Base-by-base conservation (phyloP, 495 filamentous ascomycete species). In the Talaromyces wortmannii region DNA sequence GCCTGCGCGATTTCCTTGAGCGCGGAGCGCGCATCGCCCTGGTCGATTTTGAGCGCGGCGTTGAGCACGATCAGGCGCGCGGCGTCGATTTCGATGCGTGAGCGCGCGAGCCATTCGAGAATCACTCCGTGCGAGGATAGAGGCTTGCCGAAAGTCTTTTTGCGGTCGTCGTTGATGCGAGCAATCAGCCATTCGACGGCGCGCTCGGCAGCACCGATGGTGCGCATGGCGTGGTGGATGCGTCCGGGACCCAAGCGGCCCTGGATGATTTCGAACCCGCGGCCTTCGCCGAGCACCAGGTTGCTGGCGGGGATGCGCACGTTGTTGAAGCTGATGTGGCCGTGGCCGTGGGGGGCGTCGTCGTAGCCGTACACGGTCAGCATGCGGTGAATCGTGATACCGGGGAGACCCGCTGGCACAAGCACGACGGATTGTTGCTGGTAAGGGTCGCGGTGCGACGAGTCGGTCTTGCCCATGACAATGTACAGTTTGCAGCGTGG, bases 221-320 rank as follows among this genome's bases (percentile, higher is more conserved):
- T 83, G 57, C 92, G 88, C 91, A 95, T 95, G 52, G 88, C 88
- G 72, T 96, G 92, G 73, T 96, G 92, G 66, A 96, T 95, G 42
- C 92, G 87, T 11, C 92, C 91, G 16, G 92, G 91, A 5, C 91
- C 91, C 31, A 96, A 82, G 45, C 91, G 86, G 33, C 92, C 91
- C 67, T 96, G 91, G 68, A 96, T 95, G 65, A 96, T 95, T 68
- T 96, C 92, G 70, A 96, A 96, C n/a, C 91, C 92, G 47, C 91
- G 84, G 55, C 91, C 90, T 67, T 90, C 88, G 50, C 91, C 92
- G 31, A 96, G 83, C 7, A 96, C 86, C 59, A 96, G 81, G 67
- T 89, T 90, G 55, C 78, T 67, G 6, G 76, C 78, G 15, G 90
- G 91, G 0, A 96, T 85, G 56, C 89, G 87, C 46, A 94, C 91